phyloP scores from a whole-genome alignment of 1,284 basidiomycete species.

The Apiotrichum montevideense region DNA sequence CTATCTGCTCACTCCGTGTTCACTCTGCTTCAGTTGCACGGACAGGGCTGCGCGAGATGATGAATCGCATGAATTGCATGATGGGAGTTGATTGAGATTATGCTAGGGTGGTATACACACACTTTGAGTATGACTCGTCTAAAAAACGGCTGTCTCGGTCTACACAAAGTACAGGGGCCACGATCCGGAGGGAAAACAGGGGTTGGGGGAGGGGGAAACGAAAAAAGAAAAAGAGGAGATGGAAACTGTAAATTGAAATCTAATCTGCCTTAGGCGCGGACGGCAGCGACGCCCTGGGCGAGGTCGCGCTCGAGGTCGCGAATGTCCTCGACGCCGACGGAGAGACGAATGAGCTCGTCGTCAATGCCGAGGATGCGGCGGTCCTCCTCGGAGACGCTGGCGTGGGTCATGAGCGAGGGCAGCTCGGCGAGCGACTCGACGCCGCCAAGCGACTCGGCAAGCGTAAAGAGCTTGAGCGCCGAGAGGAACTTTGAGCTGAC shows the following conservation, averaged over 20 bases:
- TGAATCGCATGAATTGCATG: too few species aligned
- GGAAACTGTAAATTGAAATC: background rate
- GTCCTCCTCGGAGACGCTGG: conserved; percentile 17
- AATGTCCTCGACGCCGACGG: conserved; percentile 81
- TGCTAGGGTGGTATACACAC: background rate
- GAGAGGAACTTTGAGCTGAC: conserved; percentile 57
- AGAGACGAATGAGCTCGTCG: conserved; percentile 71
- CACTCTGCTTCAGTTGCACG: too few species aligned
- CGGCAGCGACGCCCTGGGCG: conserved; percentile 58
- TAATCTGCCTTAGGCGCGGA: background rate
- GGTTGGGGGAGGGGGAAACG: background rate
- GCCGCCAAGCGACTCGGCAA: conserved; percentile 86
- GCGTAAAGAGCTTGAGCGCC: conserved; percentile 63
- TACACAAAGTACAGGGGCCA: background rate
- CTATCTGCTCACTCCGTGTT: too few species aligned
- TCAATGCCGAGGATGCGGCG: conserved; percentile 68
- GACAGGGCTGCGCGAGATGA: too few species aligned
- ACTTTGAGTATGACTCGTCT: conserved; percentile 2
- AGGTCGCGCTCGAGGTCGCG: conserved; percentile 75
- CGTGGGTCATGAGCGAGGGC: conserved; percentile 69
- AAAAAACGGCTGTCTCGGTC: conserved; percentile 5
- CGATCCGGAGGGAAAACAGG: background rate
- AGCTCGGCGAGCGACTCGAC: conserved; percentile 85
- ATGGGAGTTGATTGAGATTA: too few species aligned
- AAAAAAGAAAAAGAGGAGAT: background rate